Base-by-base conservation (phyloP, 2,329 filamentous ascomycete species). In the Fusarium sp. region DNA sequence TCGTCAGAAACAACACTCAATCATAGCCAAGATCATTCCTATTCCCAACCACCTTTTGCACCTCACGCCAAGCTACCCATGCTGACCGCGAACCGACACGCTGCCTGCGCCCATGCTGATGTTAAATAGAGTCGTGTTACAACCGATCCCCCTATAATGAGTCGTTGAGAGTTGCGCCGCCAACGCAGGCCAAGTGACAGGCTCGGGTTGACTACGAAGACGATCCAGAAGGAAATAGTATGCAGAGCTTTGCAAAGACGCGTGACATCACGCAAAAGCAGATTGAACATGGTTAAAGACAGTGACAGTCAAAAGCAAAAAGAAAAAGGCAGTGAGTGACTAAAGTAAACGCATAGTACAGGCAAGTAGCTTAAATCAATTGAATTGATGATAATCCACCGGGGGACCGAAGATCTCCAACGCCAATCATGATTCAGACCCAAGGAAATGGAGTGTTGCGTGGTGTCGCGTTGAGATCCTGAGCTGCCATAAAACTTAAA, bases 371-470 rank as follows among this genome's bases (percentile, higher is more conserved):
- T 72, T 73, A 70, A 75, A 74, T 76, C 71, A 76, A 76, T 76
- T 75, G 73, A 78, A 75, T 76, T 77, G 73, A 76, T 77, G 73
- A 76, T 76, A 75, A 76, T 75, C 75, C 75, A 76, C 76, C 77
- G 54, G 62, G 56, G 62, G 67, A 71, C 75, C 76, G 73, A 77
- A 74, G 66, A 78, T 80, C 78, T 79, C 77, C 77, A 80, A 80
- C 78, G 78, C 78, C 78, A 78, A 76, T 79, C 78, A 76, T 79
- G 74, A 79, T 76, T 76, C 70, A 77, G 74, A 77, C 75, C 75
- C 78, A 77, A 74, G 73, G 74, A 75, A 75, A 75, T 73, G 65
- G 68, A 71, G 72, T 68, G 69, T 37, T 70, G 73, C 71, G 71
- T 75, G 70, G 72, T 74, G 72, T 67, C 67, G 70, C 72, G 66